Evolutionary conservation across 495 filamentous ascomycete genomes (phyloP), one percentile per base, ranked within the genome.

Genomic region (Trichoderma orchidacearum): DNA sequence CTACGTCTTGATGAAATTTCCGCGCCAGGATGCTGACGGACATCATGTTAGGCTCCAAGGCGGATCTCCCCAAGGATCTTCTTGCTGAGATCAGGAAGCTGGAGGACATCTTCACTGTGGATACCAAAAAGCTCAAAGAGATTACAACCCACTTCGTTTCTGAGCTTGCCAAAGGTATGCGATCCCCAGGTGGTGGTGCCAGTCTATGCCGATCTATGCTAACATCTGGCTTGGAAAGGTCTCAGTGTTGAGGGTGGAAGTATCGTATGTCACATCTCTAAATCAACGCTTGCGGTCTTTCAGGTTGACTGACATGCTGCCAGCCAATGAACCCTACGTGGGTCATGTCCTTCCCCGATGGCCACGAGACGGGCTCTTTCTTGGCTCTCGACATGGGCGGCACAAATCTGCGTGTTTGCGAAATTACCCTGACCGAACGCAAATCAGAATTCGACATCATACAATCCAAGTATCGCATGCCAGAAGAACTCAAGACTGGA

Each of bases 251-350:
- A 94, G 69, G 93, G 93, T 51, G 91, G 90, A 53, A 92, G 84
- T 69, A 96, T 98, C 68, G 90, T 96, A 71, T 76, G 89, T 75
- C 54, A 18, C 13, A n/a, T n/a, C n/a, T n/a, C n/a, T n/a, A n/a
- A n/a, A n/a, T n/a, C n/a, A n/a, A n/a, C n/a, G n/a, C n/a, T n/a
- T n/a, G 27, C 8, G 13, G 3, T 7, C 56, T 57, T 51, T 53
- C 41, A 23, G 23, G 51, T 53, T 23, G 50, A 54, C 38, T 59
- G 52, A 28, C 51, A 51, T 11, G 15, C 30, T 2, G 28, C n/a
- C 17, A 96, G 90, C 93, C 93, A 58, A 98, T 98, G 93, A 97
- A 96, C 72, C 87, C 93, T 38, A 97, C 93, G 53, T 98, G 93
- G 93, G 91, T 93, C 56, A 90, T 97, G 84, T 84, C 82, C 56